phyloP scores from a whole-genome alignment of 2,329 filamentous ascomycete species.

The Fusarium pseudoanthophilum region DNA sequence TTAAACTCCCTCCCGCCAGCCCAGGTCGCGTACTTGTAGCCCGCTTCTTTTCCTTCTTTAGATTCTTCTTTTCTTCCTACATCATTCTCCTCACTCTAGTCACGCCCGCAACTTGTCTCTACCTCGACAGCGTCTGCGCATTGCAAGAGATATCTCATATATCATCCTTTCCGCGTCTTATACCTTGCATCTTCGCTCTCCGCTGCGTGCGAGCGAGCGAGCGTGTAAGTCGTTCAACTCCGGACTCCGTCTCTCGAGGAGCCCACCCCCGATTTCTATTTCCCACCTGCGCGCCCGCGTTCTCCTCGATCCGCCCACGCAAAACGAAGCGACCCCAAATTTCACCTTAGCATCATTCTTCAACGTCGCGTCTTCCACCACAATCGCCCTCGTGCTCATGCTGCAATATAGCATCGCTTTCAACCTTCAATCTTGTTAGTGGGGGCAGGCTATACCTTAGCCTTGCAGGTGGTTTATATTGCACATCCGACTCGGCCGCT shows the following conservation, averaged over 20 bases:
- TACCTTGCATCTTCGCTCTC: slow-evolving; percentile 19
- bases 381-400: slow-evolving; percentile 30
- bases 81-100: slow-evolving; percentile 19
- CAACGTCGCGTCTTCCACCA: slow-evolving; percentile 18
- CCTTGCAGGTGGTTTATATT: slow-evolving; percentile 40
- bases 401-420: slow-evolving; percentile 26
- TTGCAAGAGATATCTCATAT: not conserved
- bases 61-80: slow-evolving; percentile 35
- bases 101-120: slow-evolving; percentile 18
- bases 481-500: slow-evolving; percentile 20
- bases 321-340: slow-evolving; percentile 29
- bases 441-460: slow-evolving; percentile 43
- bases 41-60: slow-evolving; percentile 39
- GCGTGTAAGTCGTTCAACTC: slow-evolving; percentile 49
- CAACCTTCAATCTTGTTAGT: slow-evolving; percentile 41
- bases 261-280: slow-evolving; percentile 39
- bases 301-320: slow-evolving; percentile 30
- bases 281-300: slow-evolving; percentile 39
- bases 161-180: slow-evolving; percentile 33
- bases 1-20: slow-evolving; percentile 37
- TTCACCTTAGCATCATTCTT: slow-evolving; percentile 21
- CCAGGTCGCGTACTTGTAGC: slow-evolving; percentile 42
- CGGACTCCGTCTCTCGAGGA: slow-evolving; percentile 35
- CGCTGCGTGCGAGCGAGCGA: not conserved
- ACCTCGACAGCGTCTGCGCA: not conserved